Conservation (phyloP, 164 flowering plant species). For the Macadamia integrifolia region DNA sequence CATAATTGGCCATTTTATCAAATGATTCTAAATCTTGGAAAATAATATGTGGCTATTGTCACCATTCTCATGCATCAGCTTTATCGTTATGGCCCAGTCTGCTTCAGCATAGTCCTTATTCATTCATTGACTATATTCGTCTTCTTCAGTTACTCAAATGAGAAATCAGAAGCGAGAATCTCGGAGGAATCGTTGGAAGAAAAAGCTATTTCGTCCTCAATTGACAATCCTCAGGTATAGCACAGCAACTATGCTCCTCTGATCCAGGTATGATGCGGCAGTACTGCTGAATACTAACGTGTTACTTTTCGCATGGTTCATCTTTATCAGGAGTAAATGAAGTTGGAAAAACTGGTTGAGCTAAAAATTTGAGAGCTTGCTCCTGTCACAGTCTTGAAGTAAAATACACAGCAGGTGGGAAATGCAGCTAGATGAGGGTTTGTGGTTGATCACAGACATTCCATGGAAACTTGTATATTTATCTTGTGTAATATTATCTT, state of each 20-base stretch:
- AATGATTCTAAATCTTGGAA: not conserved
- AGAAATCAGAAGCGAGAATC: slow-evolving; percentile 58
- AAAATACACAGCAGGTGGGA: not conserved
- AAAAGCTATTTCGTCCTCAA: slow-evolving; percentile 15
- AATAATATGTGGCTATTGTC: not conserved
- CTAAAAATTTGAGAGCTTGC: not conserved
- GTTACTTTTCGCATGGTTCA: not conserved
- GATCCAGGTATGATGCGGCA: not conserved
- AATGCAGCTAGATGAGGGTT: not conserved
- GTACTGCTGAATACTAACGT: not conserved
- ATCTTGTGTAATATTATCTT: not conserved
- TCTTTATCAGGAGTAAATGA: slow-evolving; percentile 5
- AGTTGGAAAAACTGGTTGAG: not conserved
- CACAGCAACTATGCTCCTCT: not conserved
- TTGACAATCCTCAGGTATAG: slow-evolving; percentile 22
- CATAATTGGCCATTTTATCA: not conserved
- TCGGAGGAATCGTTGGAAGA: slow-evolving; percentile 33
- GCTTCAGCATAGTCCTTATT: not conserved
- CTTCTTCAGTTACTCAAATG: slow-evolving; percentile 47
- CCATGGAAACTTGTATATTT: slow-evolving; percentile 1
- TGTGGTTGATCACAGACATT: not conserved
- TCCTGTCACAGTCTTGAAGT: not conserved
- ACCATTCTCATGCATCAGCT: not conserved
- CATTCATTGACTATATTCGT: not conserved
- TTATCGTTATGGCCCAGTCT: not conserved